Evolutionary conservation across 1,284 basidiomycete genomes (phyloP), one percentile per base, ranked within the genome.

Genomic region (Cerioporus squamosus): DNA sequence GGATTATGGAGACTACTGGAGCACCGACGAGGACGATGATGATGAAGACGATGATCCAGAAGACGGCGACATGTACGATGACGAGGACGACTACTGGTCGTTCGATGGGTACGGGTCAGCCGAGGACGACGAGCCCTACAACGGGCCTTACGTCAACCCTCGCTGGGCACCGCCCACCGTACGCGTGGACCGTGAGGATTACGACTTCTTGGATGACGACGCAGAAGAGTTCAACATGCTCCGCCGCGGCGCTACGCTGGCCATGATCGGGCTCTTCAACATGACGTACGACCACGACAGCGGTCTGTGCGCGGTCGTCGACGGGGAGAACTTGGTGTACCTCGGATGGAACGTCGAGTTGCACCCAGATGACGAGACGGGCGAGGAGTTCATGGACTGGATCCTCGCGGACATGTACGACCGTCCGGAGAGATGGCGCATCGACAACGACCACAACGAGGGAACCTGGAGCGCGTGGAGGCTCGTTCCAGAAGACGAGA

Each of bases 271-370:
- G 26, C 72, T 74, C 23, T 88, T 79, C 62, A 70, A 79, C 10
- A 80, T 90, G 76, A 69, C 73, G 15, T 90, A 90, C 66, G 66
- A 69, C 0, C 85, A 86, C 65, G 59, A 69, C 12, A 72, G 75
- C 4, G 88, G 88, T 2, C 75, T 90, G 17, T 59, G 55, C 5
- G 73, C 70, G 24, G 58, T 81, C 49, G 77, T 72, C 51, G 74
- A 74, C 42, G 74, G 71, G n/a, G 70, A 72, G 57, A 77, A 75
- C 66, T 72, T 78, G 31, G 66, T 88, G 10, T 84, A 78, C 62
- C 75, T 90, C 9, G 88, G 88, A 5, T 90, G 85, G 85, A 90
- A 89, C 63, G 79, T 90, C 55, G 64, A 71, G 22, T 69, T 84
- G 45, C 76, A 76, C 29, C 74, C 72, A 5, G 75, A 77, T 47